phyloP scores from a whole-genome alignment of 805 yeast genomes.

The Sugiyamaella qingdaonensis region DNA sequence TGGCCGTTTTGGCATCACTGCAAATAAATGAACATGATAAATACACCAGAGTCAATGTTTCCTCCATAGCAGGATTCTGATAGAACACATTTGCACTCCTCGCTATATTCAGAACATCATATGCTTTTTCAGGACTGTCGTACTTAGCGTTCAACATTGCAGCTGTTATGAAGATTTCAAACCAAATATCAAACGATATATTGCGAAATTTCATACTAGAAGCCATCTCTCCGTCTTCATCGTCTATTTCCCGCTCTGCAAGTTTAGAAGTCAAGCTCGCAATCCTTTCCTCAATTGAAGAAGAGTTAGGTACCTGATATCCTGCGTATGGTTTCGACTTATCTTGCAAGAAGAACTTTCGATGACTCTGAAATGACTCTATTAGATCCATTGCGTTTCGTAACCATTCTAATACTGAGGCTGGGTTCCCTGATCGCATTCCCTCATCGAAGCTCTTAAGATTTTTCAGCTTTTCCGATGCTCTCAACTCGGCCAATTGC shows the following conservation, averaged over 20 bases:
- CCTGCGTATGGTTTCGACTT: constrained; percentile 63
- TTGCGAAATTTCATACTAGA: constrained; percentile 59
- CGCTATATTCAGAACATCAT: constrained; percentile 68
- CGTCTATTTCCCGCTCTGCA: constrained; percentile 31
- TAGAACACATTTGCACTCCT: constrained; percentile 73
- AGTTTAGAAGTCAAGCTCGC: constrained; percentile 19
- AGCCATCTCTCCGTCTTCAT: constrained; percentile 28
- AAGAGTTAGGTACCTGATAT: constrained; percentile 42
- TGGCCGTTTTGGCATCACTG: constrained; percentile 51
- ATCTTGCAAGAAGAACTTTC: constrained; percentile 75
- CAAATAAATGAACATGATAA: constrained; percentile 52
- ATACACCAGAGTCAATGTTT: constrained; percentile 59
- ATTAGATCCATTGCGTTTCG: constrained; percentile 77
- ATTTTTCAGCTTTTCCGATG: constrained; percentile 51
- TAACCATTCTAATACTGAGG: constrained; percentile 76
- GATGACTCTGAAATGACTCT: constrained; percentile 73
- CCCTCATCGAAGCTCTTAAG: constrained; percentile 50
- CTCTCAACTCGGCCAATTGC: constrained; percentile 52
- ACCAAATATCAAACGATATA: constrained; percentile 75
- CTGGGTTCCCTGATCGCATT: constrained; percentile 46
- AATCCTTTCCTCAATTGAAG: constrained; percentile 60
- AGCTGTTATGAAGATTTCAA: constrained; percentile 73
- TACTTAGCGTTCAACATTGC: constrained; percentile 62
- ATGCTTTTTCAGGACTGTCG: constrained; percentile 59
- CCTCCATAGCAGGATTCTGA: constrained; percentile 57